Conservation (phyloP, 768 basidiomycete genomes). For the Dacryopinax spathularia region DNA sequence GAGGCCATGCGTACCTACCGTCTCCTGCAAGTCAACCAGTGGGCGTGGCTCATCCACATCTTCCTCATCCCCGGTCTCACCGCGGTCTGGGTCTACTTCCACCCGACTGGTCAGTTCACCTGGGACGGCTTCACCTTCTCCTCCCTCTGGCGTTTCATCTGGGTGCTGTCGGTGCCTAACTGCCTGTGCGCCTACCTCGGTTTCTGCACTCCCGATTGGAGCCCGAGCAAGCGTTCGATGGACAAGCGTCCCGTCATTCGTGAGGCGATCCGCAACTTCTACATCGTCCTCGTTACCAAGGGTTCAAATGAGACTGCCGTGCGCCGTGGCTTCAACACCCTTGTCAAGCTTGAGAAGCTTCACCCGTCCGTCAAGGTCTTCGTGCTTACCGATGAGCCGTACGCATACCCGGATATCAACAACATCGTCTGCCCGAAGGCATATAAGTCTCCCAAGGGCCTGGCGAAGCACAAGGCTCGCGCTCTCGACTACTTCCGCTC, state of each 20-base stretch:
- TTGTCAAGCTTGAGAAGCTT: slow-evolving; percentile 21
- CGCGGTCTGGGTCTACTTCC: slow-evolving; percentile 17
- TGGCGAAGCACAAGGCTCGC: slow-evolving; percentile 24
- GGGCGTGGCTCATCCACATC: slow-evolving; percentile 19
- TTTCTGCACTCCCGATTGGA: slow-evolving; percentile 21
- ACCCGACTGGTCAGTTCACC: slow-evolving; percentile 19
- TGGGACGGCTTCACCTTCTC: slow-evolving; percentile 17
- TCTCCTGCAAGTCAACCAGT: slow-evolving; percentile 18
- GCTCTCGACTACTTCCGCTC: slow-evolving; percentile 24
- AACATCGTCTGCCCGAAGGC: slow-evolving; percentile 24
- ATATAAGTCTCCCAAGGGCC: slow-evolving; percentile 21
- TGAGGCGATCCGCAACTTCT: slow-evolving; percentile 23
- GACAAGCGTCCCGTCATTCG: slow-evolving; percentile 20
- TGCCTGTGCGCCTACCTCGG: slow-evolving; percentile 20
- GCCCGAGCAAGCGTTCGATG: slow-evolving; percentile 13
- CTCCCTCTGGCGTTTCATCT: slow-evolving; percentile 21
- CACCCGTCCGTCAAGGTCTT: slow-evolving; percentile 22
- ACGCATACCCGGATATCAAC: slow-evolving; percentile 21
- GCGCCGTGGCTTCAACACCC: slow-evolving; percentile 21
- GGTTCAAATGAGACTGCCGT: slow-evolving; percentile 22
- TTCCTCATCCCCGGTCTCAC: slow-evolving; percentile 20
- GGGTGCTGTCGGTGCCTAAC: slow-evolving; percentile 21
- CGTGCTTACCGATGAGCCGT: slow-evolving; percentile 20
- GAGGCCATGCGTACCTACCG: slow-evolving; percentile 18
- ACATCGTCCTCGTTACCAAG: slow-evolving; percentile 23